A percentile compares a stretch with the other conserved stretches of the same genome.
Conservation (phyloP, 1,139 yeast species). For the Yamadazyma triangularis region DNA sequence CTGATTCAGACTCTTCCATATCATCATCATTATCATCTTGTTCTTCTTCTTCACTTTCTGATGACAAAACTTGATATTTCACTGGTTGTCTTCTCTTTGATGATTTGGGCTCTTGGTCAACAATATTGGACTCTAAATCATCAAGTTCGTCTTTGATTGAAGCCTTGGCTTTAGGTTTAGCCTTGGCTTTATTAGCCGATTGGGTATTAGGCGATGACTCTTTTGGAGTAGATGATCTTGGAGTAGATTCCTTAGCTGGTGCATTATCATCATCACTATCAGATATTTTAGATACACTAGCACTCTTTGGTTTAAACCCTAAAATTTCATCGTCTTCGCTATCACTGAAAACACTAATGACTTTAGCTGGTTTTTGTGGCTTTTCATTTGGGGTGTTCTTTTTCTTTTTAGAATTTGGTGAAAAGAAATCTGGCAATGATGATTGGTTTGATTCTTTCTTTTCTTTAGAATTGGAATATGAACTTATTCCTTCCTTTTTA, state of each 20-base stretch:
- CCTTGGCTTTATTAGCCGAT: constrained; percentile 1
- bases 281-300: background rate
- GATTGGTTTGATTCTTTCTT: constrained; percentile 6
- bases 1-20: background rate
- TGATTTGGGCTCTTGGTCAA: background rate
- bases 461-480: too few relatives aligned
- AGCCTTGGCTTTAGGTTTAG: constrained; percentile 7
- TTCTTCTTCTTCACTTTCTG: background rate
- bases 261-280: background rate
- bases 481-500: constrained; percentile 11
- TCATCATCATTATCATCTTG: too few relatives aligned
- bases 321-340: constrained; percentile 31
- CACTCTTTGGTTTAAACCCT: constrained; percentile 10
- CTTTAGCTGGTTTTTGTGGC: constrained; percentile 1
- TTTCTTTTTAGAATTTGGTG: constrained; percentile 7
- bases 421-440: constrained; percentile 11
- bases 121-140: constrained; percentile 2
- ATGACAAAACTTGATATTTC: background rate
- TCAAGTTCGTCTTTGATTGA: constrained; percentile 6
- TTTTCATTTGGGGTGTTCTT: too few relatives aligned
- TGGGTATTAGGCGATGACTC: constrained; percentile 1
- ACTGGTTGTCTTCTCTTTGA: background rate
- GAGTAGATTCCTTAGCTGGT: background rate
- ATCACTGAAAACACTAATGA: constrained; percentile 22
- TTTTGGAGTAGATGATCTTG: background rate